Evolutionary conservation across 2,329 filamentous ascomycete genomes (phyloP).

Genomic region (Teratosphaeria epicoccoides): DNA sequence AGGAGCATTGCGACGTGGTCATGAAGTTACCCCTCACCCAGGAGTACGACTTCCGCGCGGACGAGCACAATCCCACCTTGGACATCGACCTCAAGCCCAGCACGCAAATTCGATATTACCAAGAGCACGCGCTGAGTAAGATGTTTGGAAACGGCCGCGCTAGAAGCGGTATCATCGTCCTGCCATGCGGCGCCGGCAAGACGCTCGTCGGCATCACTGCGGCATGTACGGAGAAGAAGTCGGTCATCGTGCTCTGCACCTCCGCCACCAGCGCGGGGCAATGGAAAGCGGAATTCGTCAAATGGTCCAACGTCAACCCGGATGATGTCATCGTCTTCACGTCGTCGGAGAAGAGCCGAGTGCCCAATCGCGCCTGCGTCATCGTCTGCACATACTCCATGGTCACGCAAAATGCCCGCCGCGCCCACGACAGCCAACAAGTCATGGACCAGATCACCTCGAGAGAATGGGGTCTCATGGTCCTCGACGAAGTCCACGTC

Average conservation of each 20-base stretch:
- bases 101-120: slow-evolving; percentile 85
- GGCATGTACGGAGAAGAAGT: slow-evolving; percentile 95
- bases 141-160: slow-evolving; percentile 99
- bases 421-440: slow-evolving; percentile 86
- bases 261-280: slow-evolving; percentile 97
- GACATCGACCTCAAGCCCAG: slow-evolving; percentile 87
- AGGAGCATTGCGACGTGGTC: slow-evolving; percentile 71
- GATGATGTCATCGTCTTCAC: slow-evolving; percentile 93
- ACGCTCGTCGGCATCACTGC: slow-evolving; percentile 97
- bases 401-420: slow-evolving; percentile 83
- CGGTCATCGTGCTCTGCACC: slow-evolving; percentile 87
- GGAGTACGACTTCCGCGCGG: slow-evolving; percentile 94
- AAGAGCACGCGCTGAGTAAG: slow-evolving; percentile 94
- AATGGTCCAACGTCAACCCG: slow-evolving; percentile 97
- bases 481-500: slow-evolving; percentile 95
- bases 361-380: slow-evolving; percentile 82
- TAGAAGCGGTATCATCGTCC: slow-evolving; percentile 92
- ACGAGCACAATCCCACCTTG: slow-evolving; percentile 76
- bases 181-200: slow-evolving; percentile 94
- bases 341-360: slow-evolving; percentile 77
- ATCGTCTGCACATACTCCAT: slow-evolving; percentile 98
- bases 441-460: slow-evolving; percentile 91
- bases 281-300: slow-evolving; percentile 92
- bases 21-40: slow-evolving; percentile 82
- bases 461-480: slow-evolving; percentile 94